phyloP scores from a whole-genome alignment of 331 rosid genomes.

The Erythrophleum ivorense region DNA sequence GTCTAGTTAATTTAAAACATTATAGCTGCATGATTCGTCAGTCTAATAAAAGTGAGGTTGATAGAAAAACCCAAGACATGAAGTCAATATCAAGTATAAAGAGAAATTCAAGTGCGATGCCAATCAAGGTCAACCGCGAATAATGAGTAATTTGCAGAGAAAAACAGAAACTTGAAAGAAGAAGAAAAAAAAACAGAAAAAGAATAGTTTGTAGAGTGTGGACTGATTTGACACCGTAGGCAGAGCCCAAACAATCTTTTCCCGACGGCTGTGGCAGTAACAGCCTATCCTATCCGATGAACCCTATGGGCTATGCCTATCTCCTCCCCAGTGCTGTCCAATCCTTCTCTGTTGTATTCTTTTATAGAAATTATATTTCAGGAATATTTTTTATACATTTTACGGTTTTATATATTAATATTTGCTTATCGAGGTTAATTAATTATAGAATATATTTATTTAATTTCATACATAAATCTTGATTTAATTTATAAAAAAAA shows the following conservation, averaged over 20 bases:
- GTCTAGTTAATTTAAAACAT: background rate
- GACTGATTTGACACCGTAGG: slow-evolving; percentile 45
- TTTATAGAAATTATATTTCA: too few species aligned
- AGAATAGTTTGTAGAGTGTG: background rate
- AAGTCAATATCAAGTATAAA: background rate
- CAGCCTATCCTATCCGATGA: background rate
- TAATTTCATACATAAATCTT: too few species aligned
- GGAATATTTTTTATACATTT: too few species aligned
- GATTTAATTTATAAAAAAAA: too few species aligned
- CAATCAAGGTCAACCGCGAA: slow-evolving; percentile 43
- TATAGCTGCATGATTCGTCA: background rate
- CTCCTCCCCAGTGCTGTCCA: background rate
- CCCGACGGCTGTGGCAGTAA: slow-evolving; percentile 29
- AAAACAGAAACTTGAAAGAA: background rate
- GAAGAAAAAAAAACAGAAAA: background rate
- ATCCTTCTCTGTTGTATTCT: background rate
- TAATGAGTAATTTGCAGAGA: background rate
- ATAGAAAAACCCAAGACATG: background rate
- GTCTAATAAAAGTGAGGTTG: background rate
- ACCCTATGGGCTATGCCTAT: background rate
- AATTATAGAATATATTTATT: too few species aligned
- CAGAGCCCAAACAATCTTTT: slow-evolving; percentile 28
- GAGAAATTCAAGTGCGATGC: background rate
- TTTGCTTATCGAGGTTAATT: too few species aligned
- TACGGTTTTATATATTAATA: too few species aligned